These are phyloP conservation scores for Penicillium waksmanii DNA, from an alignment of 495 filamentous ascomycete genomes.

Conservation along the genomic window DNA sequence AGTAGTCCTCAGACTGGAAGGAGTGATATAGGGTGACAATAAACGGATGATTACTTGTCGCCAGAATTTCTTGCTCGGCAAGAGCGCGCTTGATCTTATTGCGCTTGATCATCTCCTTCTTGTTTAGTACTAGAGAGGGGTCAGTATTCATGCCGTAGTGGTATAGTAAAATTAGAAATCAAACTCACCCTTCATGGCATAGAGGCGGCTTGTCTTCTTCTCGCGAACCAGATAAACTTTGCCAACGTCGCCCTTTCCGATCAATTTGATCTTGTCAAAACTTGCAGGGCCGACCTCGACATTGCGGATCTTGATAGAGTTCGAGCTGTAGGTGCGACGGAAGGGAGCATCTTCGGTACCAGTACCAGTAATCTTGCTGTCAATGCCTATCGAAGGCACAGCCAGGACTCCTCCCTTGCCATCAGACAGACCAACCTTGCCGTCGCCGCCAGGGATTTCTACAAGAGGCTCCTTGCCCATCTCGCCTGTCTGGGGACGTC, in stretches of 20 bases:
- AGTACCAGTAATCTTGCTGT: constrained; percentile 51
- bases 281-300: constrained; percentile 95
- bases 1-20: constrained; percentile 97
- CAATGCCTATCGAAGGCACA: constrained; percentile 41
- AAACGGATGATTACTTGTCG: constrained; percentile 98
- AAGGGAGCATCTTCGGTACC: constrained; percentile 69
- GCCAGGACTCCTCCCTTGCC: constrained; percentile 49
- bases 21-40: constrained; percentile 98
- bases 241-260: constrained; percentile 97
- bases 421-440: constrained; percentile 60
- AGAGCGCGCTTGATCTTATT: constrained; percentile 99
- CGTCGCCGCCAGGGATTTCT: constrained; percentile 55
- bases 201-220: constrained; percentile 92
- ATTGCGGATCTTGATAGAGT: constrained; percentile 96
- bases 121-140: constrained; percentile 76
- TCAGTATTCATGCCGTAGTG: constrained; percentile 14
- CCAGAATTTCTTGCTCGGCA: constrained; percentile 96
- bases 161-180: background rate
- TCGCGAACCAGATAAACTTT: constrained; percentile 98
- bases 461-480: constrained; percentile 76
- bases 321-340: constrained; percentile 95
- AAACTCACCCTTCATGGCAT: constrained; percentile 94
- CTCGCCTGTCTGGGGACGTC: constrained; percentile 79
- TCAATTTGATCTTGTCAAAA: constrained; percentile 99
- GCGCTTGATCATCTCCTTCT: constrained; percentile 99